Evolutionary conservation across 139 green algal genomes (phyloP).

Genomic region (Haematococcus sp.): DNA sequence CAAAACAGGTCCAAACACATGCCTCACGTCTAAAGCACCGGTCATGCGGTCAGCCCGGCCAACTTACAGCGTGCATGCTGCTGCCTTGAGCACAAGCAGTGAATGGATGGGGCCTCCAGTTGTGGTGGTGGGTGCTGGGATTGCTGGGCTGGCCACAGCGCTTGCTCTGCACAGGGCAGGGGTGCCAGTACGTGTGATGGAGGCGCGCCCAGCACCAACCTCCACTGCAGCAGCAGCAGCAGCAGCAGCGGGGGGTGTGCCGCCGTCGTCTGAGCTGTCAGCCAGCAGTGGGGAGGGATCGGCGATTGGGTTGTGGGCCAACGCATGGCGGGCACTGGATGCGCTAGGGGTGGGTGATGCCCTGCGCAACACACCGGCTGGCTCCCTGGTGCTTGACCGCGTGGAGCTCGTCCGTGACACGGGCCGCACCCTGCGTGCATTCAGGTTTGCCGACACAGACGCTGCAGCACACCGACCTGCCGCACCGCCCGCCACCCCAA

Average conservation of each 20-base stretch:
- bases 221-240: too few species aligned
- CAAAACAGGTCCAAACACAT: not conserved
- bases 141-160: slow-evolving; percentile 66
- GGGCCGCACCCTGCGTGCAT: slow-evolving; percentile 47
- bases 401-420: slow-evolving; percentile 26
- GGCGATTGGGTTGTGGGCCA: slow-evolving; percentile 73
- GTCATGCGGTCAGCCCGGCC: too few species aligned
- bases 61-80: not conserved
- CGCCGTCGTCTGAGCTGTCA: not conserved
- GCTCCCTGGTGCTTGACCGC: slow-evolving; percentile 12
- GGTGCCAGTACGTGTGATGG: slow-evolving; percentile 58
- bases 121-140: slow-evolving; percentile 56
- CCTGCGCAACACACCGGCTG: slow-evolving; percentile 32
- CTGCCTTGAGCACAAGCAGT: not conserved
- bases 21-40: too few species aligned
- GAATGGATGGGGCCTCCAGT: slow-evolving; percentile 25
- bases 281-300: slow-evolving; percentile 37
- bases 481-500: not conserved
- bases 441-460: slow-evolving; percentile 59
- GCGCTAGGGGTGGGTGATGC: slow-evolving; percentile 52
- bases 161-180: slow-evolving; percentile 48
- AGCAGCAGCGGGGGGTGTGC: too few species aligned
- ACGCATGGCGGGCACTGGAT: slow-evolving; percentile 77
- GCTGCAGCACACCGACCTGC: slow-evolving; percentile 39
- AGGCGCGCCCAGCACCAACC: slow-evolving; percentile 19